Evolutionary conservation across 2,329 filamentous ascomycete genomes (phyloP), one percentile per base, ranked within the genome.

Genomic region (Pseudogymnoascus sp.): DNA sequence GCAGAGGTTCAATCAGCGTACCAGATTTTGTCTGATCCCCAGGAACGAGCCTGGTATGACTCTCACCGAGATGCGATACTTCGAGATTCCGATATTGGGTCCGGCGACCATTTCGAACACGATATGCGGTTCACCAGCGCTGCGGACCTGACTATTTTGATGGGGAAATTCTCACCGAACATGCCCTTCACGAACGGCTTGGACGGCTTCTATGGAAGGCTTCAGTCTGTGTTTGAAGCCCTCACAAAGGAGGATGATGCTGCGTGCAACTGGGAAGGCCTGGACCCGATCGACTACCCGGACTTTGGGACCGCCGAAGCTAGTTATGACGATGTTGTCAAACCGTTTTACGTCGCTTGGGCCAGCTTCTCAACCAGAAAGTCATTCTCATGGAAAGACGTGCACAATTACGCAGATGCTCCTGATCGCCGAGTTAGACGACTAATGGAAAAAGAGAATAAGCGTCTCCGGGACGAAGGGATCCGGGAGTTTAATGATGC

Each of bases 1-100:
- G 92, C 95, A 60, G 92, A 97, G 72, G 83, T 98, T 28, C 93
- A 97, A 75, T 84, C 92, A 37, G 95, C 95, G 56, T 96, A 99
- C 74, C 91, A 98, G 75, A 86, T 99, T n/a, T 84, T 99, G 1
- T 96, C 93, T 1, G 95, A 99, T 74, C 87, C 92, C 10, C 93
- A 99, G 74, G 95, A 99, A 75, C 86, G 95, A 69, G 89, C 93
- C 33, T 99, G 95, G 95, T 99, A 99, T 78, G 93, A 99, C 76
- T 92, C 92, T 2, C 95, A 99, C 73, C 88, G 91, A 65, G 88
- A 92, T 69, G 87, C 89, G 60, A 96, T 98, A 66, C 78, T 98
- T 66, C 83, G 84, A 31, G 79, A 79, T 33, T 78, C 75, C 26
- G 75, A 75, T 50, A 71, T 68, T 8, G 70, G 71, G 8, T 68